Evolutionary conservation across 2,329 filamentous ascomycete species (phyloP).

Genomic region (Verticillium isaacii): DNA sequence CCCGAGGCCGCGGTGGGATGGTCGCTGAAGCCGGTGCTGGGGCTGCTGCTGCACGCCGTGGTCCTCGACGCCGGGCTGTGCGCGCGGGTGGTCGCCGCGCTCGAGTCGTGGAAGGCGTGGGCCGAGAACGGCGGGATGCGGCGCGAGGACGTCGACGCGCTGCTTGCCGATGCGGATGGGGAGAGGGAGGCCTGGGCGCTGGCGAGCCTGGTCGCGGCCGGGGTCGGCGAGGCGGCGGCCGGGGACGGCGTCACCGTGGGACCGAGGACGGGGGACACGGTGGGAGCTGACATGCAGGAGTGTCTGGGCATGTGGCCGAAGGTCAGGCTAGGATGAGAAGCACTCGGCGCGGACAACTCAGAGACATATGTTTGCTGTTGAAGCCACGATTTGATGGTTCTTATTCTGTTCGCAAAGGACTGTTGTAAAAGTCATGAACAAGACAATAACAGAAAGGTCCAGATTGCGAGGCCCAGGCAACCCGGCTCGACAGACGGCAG

Average conservation of each 20-base stretch:
- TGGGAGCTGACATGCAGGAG: slow-evolving; percentile 50
- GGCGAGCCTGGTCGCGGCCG: slow-evolving; percentile 40
- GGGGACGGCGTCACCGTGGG: slow-evolving; percentile 12
- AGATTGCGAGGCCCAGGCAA: too few species aligned
- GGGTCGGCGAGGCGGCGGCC: slow-evolving; percentile 40
- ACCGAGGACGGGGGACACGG: slow-evolving; percentile 34
- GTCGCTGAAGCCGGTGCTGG: slow-evolving; percentile 35
- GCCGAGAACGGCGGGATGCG: slow-evolving; percentile 51
- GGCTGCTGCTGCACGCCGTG: slow-evolving; percentile 46
- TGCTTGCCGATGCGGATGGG: slow-evolving; percentile 19
- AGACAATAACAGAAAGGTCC: too few species aligned
- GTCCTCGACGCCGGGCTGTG: slow-evolving; percentile 39
- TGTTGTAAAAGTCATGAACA: too few species aligned
- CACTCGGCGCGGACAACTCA: too few species aligned
- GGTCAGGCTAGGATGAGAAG: slow-evolving; percentile 40
- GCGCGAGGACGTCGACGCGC: slow-evolving; percentile 33
- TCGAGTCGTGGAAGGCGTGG: slow-evolving; percentile 51
- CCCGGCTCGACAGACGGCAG: too few species aligned
- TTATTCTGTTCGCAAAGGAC: too few species aligned
- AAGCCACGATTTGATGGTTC: too few species aligned
- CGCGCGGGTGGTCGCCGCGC: slow-evolving; percentile 20
- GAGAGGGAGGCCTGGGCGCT: slow-evolving; percentile 39
- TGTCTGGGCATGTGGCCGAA: slow-evolving; percentile 49
- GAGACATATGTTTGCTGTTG: too few species aligned
- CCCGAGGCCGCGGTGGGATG: slow-evolving; percentile 8